Evolutionary conservation across 1,284 basidiomycete species (phyloP), one percentile per base, ranked within the genome.

Genomic region (Apiotrichum montevideense): DNA sequence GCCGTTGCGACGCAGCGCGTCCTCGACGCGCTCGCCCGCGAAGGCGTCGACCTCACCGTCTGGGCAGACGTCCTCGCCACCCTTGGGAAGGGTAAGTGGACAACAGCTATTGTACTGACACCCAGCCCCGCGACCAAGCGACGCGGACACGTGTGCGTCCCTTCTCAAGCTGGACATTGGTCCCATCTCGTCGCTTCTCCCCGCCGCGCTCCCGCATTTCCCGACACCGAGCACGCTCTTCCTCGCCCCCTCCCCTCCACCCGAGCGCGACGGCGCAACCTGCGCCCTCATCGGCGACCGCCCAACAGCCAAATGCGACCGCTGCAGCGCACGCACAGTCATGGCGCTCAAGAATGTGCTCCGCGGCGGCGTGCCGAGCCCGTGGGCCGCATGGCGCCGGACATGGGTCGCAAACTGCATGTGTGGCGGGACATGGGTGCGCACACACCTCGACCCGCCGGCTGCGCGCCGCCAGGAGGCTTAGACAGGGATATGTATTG

Each of bases 341-440:
- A 48, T 59, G 4, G 46, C 50, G 1, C 41, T 55, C 10, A 39
- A 46, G 29, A 57, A 52, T 15, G 51, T 61, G 45, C 45, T 61
- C 57, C 54, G 59, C 43, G 54, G 50, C 13, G 46, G 33, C 3
- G 39, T 35, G 33, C 50, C 54, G 5, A 35, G 35, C 13, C 51
- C 56, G 2, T 64, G 58, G 59, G 40, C 54, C 21, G 52, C 54
- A 32, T 68, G 65, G 65, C 51, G 55, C 33, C 51, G 54, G 35
- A 64, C 52, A 1, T 58, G 61, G 49, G 57, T 57, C 44, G 35
- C 39, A 14, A 50, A 52, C 5, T 73, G 72, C 58, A 42, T 65
- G 7, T 73, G 72, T 58, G 70, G 69, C 21, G 72, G 70, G 33
- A 63, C 57, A 14, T 73, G 72, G 72, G 55, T 65, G 43, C 50